A percentile compares a stretch with the other conserved stretches of the same genome.
Conservation (phyloP, 2,329 filamentous ascomycete species). For the Ascochyta koolunga region DNA sequence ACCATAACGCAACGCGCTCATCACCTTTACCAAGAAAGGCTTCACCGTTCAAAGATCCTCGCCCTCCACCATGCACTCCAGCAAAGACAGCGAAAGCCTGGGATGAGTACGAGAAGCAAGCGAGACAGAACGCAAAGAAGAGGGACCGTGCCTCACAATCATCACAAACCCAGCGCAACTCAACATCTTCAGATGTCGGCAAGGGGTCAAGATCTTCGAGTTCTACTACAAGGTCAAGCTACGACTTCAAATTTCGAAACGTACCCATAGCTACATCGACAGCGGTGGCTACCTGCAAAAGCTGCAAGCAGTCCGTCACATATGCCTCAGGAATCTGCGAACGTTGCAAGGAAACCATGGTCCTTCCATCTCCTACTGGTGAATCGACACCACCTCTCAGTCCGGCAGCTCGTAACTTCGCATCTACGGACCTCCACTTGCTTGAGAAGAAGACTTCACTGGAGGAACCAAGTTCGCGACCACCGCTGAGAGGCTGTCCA, state of each 20-base stretch:
- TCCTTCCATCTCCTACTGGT: constrained; percentile 24
- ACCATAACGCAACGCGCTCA: constrained; percentile 27
- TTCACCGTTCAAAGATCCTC: constrained; percentile 37
- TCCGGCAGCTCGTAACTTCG: constrained; percentile 31
- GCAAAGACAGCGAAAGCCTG: constrained; percentile 40
- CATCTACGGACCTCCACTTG: constrained; percentile 27
- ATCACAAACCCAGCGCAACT: constrained; percentile 25
- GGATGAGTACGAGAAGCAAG: constrained; percentile 44
- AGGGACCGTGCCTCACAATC: constrained; percentile 29
- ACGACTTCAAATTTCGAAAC: constrained; percentile 35
- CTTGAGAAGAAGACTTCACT: constrained; percentile 24
- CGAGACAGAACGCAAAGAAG: constrained; percentile 38
- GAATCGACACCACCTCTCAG: constrained; percentile 38
- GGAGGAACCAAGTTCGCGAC: constrained; percentile 18
- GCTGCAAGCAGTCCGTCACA: constrained; percentile 35
- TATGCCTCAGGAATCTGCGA: constrained; percentile 39
- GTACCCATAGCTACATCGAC: constrained; percentile 19
- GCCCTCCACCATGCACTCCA: constrained; percentile 35
- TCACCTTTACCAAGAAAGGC: constrained; percentile 31
- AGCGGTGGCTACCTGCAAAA: constrained; percentile 39
- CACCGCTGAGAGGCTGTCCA: constrained; percentile 24
- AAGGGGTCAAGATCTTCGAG: constrained; percentile 13
- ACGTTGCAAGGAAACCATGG: constrained; percentile 38
- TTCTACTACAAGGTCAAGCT: constrained; percentile 26
- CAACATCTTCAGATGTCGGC: constrained; percentile 27